Evolutionary conservation across 176 grass and related monocot species (phyloP).

Genomic region (Avena eriantha): DNA sequence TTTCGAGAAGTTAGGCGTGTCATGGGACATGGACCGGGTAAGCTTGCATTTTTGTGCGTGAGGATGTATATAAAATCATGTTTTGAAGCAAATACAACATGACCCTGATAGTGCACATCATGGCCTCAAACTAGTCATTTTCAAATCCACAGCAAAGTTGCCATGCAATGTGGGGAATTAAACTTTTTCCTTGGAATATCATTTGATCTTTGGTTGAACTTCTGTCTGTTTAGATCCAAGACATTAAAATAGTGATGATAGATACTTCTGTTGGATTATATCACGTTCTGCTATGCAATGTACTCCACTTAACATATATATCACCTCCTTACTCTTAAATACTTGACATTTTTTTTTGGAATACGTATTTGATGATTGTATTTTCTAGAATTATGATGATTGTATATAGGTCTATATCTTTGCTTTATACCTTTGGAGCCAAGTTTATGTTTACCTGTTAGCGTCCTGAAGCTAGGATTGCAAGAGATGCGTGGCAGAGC

Average conservation of each 20-base stretch:
- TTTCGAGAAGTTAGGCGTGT: slow-evolving; percentile 73
- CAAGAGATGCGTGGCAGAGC: slow-evolving; percentile 4
- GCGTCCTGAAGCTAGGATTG: background rate
- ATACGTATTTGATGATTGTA: background rate
- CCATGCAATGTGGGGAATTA: background rate
- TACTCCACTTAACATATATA: background rate
- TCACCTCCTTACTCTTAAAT: slow-evolving; percentile 15
- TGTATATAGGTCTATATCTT: background rate
- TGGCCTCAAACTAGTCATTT: background rate
- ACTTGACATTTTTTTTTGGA: background rate
- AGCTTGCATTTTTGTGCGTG: slow-evolving; percentile 8
- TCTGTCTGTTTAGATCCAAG: background rate
- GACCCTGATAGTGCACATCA: background rate
- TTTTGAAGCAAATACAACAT: slow-evolving; percentile 6
- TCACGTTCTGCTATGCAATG: background rate
- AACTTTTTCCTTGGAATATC: background rate
- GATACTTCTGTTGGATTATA: background rate
- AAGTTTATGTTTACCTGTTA: background rate
- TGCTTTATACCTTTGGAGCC: background rate
- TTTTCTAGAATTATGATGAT: background rate
- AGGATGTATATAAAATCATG: background rate
- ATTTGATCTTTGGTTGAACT: background rate
- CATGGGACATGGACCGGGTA: slow-evolving; percentile 73
- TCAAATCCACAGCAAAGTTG: slow-evolving; percentile 19
- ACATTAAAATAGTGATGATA: slow-evolving; percentile 13